phyloP scores from a whole-genome alignment of 2,329 filamentous ascomycete species.

The Alternaria panax region DNA sequence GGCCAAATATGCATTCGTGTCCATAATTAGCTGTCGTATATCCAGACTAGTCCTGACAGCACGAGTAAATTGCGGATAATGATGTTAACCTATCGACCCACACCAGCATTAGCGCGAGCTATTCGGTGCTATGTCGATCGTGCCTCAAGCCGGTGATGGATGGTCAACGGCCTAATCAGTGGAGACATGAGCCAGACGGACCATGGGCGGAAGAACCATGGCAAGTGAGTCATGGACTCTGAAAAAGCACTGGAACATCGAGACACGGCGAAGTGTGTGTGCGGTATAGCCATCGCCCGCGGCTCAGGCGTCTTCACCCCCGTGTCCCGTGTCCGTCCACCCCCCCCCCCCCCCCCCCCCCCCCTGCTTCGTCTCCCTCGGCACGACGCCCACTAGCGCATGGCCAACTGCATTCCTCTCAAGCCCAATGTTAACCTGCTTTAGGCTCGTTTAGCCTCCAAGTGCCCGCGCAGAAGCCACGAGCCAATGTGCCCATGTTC shows the following conservation, averaged over 20 bases:
- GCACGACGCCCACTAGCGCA: slow-evolving; percentile 26
- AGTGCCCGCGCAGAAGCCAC: slow-evolving; percentile 31
- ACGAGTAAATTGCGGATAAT: slow-evolving; percentile 13
- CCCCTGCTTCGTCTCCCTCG: slow-evolving; percentile 18
- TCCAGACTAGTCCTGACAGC: background rate
- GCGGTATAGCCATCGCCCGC: background rate
- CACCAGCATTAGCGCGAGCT: slow-evolving; percentile 4
- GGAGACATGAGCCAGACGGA: slow-evolving; percentile 1
- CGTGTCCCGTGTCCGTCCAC: background rate
- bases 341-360: slow-evolving; percentile 1
- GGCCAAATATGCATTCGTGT: background rate
- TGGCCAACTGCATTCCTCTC: slow-evolving; percentile 33
- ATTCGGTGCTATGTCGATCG: slow-evolving; percentile 18
- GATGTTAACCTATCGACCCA: slow-evolving; percentile 3
- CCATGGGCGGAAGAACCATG: background rate
- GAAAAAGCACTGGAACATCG: background rate
- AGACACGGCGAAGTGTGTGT: background rate
- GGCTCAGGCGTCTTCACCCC: slow-evolving; percentile 1
- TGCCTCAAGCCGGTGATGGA: slow-evolving; percentile 15
- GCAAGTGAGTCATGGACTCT: background rate
- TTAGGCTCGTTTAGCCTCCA: slow-evolving; percentile 39
- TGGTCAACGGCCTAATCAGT: slow-evolving; percentile 19
- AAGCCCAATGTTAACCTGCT: slow-evolving; percentile 34
- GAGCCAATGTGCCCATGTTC: slow-evolving; percentile 30
- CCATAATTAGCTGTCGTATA: background rate